Evolutionary conservation across 108 stramenopile genomes (phyloP).

Genomic region (Mediolabrus comicus): DNA sequence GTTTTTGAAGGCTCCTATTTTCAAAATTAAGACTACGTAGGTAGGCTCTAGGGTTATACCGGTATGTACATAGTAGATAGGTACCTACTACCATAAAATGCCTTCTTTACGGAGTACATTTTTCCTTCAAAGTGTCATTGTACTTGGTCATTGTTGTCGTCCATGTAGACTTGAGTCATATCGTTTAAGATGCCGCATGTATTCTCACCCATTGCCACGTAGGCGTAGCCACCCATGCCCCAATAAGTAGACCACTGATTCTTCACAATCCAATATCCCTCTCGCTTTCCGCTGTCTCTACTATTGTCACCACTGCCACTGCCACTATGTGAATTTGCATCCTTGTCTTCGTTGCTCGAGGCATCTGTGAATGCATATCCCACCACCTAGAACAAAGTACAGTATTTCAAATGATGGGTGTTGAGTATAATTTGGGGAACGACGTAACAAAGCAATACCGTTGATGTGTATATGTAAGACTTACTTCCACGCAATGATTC

Average conservation of each 20-base stretch:
- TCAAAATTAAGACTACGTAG: too few relatives aligned
- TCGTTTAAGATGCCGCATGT: constrained; percentile 90
- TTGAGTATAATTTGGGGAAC: background rate
- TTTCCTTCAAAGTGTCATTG: too few relatives aligned
- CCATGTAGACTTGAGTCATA: constrained; percentile 76
- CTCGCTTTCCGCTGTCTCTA: constrained; percentile 33
- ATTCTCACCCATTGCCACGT: constrained; percentile 86
- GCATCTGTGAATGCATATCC: constrained; percentile 77
- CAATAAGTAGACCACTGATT: constrained; percentile 85
- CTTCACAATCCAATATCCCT: constrained; percentile 90
- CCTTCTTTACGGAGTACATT: too few relatives aligned
- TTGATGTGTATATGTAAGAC: too few relatives aligned
- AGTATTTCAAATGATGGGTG: background rate
- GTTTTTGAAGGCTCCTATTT: too few relatives aligned
- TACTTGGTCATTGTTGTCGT: too few relatives aligned
- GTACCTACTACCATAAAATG: too few relatives aligned
- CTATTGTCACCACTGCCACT: constrained; percentile 30
- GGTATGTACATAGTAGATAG: too few relatives aligned
- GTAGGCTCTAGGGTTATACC: too few relatives aligned
- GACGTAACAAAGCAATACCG: background rate
- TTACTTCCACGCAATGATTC: constrained; percentile 81
- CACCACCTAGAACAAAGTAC: constrained; percentile 56
- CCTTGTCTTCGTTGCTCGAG: constrained; percentile 2
- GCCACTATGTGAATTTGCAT: constrained; percentile 23
- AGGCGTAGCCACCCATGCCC: constrained; percentile 87